Evolutionary conservation across 2,329 filamentous ascomycete species (phyloP).

Genomic region (Pseudogymnoascus sp.): DNA sequence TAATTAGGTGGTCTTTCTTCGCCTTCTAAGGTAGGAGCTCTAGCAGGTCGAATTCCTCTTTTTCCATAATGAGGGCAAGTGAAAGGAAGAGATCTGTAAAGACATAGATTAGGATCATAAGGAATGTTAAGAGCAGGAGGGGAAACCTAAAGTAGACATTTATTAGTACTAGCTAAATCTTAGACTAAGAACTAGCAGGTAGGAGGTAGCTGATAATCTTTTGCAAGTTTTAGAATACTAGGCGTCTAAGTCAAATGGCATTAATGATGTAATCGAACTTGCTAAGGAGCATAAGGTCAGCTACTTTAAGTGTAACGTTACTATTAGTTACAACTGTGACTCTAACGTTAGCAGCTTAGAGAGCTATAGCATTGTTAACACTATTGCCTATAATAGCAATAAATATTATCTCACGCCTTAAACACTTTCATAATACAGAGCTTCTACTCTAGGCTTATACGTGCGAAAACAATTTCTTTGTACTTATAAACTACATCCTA

Average conservation of each 20-base stretch:
- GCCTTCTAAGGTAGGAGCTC: slow-evolving; percentile 43
- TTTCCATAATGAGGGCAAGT: slow-evolving; percentile 47
- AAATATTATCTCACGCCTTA: slow-evolving; percentile 32
- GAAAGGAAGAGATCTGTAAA: slow-evolving; percentile 50
- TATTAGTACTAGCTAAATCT: slow-evolving; percentile 51
- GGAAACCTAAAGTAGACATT: slow-evolving; percentile 53
- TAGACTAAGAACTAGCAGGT: slow-evolving; percentile 48
- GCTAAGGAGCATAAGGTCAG: slow-evolving; percentile 59
- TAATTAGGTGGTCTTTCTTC: slow-evolving; percentile 47
- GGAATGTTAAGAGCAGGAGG: slow-evolving; percentile 44
- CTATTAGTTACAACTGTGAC: slow-evolving; percentile 53
- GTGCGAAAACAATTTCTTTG: slow-evolving; percentile 44
- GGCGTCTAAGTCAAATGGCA: slow-evolving; percentile 64
- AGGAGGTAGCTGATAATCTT: slow-evolving; percentile 57
- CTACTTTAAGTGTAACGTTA: slow-evolving; percentile 56
- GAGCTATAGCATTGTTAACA: slow-evolving; percentile 46
- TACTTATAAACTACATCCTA: slow-evolving; percentile 45
- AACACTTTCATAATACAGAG: slow-evolving; percentile 38
- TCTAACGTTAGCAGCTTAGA: slow-evolving; percentile 53
- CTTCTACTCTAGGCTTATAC: slow-evolving; percentile 39
- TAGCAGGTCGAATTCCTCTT: slow-evolving; percentile 49
- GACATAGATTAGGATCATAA: slow-evolving; percentile 54
- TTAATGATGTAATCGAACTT: slow-evolving; percentile 66
- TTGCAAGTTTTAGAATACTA: slow-evolving; percentile 75
- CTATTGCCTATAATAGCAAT: slow-evolving; percentile 44